Evolutionary conservation across 2,329 filamentous ascomycete genomes (phyloP).

Genomic region (Pestalotiopsis sp.): DNA sequence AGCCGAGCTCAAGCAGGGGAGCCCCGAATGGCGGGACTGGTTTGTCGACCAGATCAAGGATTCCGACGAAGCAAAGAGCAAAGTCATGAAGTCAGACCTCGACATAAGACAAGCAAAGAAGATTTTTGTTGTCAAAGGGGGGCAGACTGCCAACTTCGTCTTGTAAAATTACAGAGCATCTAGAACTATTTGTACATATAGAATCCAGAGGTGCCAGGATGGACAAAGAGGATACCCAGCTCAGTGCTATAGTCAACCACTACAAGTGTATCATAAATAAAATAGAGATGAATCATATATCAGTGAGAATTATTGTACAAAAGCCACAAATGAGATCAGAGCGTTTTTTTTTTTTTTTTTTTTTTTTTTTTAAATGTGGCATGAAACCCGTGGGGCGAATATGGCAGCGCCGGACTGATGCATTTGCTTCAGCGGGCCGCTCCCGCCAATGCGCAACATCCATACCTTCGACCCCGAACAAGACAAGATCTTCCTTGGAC

Average conservation of each 20-base stretch:
- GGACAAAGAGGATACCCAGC: slow-evolving; percentile 16
- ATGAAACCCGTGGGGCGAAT: too few species aligned
- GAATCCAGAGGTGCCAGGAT: background rate
- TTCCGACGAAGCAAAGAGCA: slow-evolving; percentile 61
- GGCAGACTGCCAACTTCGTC: slow-evolving; percentile 77
- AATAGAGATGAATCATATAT: background rate
- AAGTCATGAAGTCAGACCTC: slow-evolving; percentile 50
- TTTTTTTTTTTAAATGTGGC: too few species aligned
- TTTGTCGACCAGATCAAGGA: slow-evolving; percentile 63
- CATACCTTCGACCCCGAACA: background rate
- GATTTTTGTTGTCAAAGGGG: slow-evolving; percentile 49
- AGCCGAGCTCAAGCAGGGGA: slow-evolving; percentile 36
- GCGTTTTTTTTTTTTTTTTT: too few species aligned
- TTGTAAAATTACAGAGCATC: slow-evolving; percentile 30
- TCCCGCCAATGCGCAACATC: background rate
- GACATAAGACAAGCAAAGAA: slow-evolving; percentile 40
- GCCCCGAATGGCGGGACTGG: slow-evolving; percentile 54
- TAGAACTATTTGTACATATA: background rate
- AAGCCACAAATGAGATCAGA: too few species aligned
- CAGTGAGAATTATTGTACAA: background rate
- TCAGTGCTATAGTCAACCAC: slow-evolving; percentile 7
- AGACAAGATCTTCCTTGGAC: background rate
- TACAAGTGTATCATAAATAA: background rate
- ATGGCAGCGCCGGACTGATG: background rate
- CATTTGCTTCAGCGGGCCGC: background rate